Evolutionary conservation across 257 asterid genomes (phyloP), one percentile per base, ranked within the genome.

Genomic region (Solanum virginianum): DNA sequence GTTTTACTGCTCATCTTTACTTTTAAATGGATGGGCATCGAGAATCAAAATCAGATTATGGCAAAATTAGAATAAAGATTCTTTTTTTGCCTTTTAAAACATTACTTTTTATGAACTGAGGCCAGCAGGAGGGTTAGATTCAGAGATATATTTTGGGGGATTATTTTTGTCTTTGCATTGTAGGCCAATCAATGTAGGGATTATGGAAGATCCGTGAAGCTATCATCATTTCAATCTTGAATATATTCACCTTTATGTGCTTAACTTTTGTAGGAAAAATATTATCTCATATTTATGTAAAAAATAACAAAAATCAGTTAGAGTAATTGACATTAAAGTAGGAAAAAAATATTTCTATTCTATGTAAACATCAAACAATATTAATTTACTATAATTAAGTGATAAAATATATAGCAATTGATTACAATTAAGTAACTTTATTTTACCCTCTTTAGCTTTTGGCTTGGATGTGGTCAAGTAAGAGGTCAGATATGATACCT

Each of bases 151-250:
- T 49, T 55, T 87, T 88, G 85, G 85, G 87, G 86, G 88, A 90
- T 86, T 86, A 89, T 32, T 86, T 80, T 92, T 88, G 88, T 89
- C 88, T 85, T 87, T 84, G 88, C 85, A 87, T 88, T 86, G 82
- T 83, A 55, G 88, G 81, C 81, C 32, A 82, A 49, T 29, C 84
- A 71, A 80, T 39, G 84, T 32, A 32, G 36, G 36, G 36, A 32
- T 36, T 22, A 80, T 83, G 66, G 36, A 66, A 71, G 60, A 82
- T 83, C 84, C 82, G 43, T 60, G 82, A 80, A 69, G 49, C 43
- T 83, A 56, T 88, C 87, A 69, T 83, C 51, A 86, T 83, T 86
- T 81, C 79, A 74, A 86, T 87, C 85, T 87, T 84, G 81, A 68
- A 68, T 47, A 69, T 17, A 69, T 36, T 69, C 53, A 69, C 53